These are phyloP conservation scores for Saccharomycopsis sp. DNA, from an alignment of 805 yeast species.

Conservation along the genomic window DNA sequence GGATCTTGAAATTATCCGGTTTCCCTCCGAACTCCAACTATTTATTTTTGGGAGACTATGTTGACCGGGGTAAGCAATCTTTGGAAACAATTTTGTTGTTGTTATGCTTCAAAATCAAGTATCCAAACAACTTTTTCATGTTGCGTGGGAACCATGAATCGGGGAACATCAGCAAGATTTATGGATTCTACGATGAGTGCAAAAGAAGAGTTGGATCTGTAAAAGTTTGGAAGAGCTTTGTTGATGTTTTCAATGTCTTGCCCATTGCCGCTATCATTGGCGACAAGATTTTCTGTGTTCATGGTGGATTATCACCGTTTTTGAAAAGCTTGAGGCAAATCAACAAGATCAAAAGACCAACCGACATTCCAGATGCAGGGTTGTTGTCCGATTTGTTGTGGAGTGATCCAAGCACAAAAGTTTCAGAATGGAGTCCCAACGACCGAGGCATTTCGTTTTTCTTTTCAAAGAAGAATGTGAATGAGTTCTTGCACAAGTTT, in stretches of 20 bases:
- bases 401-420: slow-evolving; percentile 67
- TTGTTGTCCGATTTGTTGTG: slow-evolving; percentile 68
- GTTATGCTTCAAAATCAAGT: slow-evolving; percentile 89
- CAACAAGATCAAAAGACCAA: slow-evolving; percentile 64
- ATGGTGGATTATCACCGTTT: slow-evolving; percentile 76
- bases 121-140: slow-evolving; percentile 91
- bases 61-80: slow-evolving; percentile 95
- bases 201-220: slow-evolving; percentile 79
- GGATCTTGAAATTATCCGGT: slow-evolving; percentile 76
- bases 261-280: slow-evolving; percentile 96
- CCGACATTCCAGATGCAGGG: slow-evolving; percentile 78
- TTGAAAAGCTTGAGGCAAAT: slow-evolving; percentile 57
- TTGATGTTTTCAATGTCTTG: slow-evolving; percentile 90
- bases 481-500: slow-evolving; percentile 52
- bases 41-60: slow-evolving; percentile 91
- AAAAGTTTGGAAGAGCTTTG: slow-evolving; percentile 87
- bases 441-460: slow-evolving; percentile 79
- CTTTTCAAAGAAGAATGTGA: slow-evolving; percentile 67
- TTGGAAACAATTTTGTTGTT: slow-evolving; percentile 82
- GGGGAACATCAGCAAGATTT: slow-evolving; percentile 92
- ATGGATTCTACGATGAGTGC: slow-evolving; percentile 97
- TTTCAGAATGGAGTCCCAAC: slow-evolving; percentile 64
- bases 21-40: slow-evolving; percentile 85
- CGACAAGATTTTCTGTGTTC: slow-evolving; percentile 85
- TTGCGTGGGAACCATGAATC: slow-evolving; percentile 96